Percentiles rank a stretch among this genome's conserved stretches.
These are phyloP conservation scores for Yamadazyma taylorii DNA, from an alignment of 1,139 yeast species.

Conservation along the genomic window DNA sequence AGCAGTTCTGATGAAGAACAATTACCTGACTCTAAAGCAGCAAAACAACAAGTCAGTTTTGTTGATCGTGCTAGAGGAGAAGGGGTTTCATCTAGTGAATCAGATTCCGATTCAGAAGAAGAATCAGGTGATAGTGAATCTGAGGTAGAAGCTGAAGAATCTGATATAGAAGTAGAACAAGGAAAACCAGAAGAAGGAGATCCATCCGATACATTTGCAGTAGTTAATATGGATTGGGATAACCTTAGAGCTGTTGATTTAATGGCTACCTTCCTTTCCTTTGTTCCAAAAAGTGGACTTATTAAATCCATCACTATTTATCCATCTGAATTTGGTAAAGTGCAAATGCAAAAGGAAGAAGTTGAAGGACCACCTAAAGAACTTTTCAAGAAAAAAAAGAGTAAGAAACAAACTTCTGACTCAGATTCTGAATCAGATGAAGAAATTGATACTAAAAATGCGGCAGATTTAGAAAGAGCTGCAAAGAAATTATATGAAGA, in stretches of 20 bases:
- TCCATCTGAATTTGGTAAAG: constrained; percentile 93
- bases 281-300: constrained; percentile 75
- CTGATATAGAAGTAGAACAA: constrained; percentile 56
- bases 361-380: constrained; percentile 91
- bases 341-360: constrained; percentile 88
- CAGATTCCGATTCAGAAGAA: constrained; percentile 33
- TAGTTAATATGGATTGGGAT: constrained; percentile 97
- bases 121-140: constrained; percentile 21
- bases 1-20: constrained; percentile 19
- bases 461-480: constrained; percentile 48
- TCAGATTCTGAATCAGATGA: constrained; percentile 45
- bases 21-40: constrained; percentile 16
- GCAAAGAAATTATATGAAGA: constrained; percentile 70
- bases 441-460: constrained; percentile 46
- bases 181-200: constrained; percentile 79
- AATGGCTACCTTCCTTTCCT: constrained; percentile 86
- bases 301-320: constrained; percentile 73
- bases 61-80: constrained; percentile 73
- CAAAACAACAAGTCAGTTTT: constrained; percentile 12
- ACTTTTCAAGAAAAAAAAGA: constrained; percentile 53
- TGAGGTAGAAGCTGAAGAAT: constrained; percentile 35
- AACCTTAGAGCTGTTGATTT: constrained; percentile 81
- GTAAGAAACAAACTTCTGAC: constrained; percentile 17
- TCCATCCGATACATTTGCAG: constrained; percentile 80
- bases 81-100: constrained; percentile 35